Conservation (phyloP, 345 rosid genomes). For the Eucalyptus curtisii region DNA sequence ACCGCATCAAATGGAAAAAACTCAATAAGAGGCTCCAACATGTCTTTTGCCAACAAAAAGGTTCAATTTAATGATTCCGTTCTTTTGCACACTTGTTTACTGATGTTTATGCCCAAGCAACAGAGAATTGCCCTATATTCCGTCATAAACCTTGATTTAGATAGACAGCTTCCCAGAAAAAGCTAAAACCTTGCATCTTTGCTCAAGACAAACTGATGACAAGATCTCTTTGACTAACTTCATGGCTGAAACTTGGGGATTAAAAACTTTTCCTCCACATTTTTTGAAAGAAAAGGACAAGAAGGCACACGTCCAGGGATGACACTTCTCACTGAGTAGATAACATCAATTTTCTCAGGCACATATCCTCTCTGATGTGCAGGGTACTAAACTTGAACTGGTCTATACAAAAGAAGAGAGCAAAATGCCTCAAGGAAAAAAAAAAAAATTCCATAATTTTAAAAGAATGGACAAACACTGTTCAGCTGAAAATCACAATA, state of each 20-base stretch:
- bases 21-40: not conserved
- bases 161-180: not conserved
- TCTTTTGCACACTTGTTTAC: not conserved
- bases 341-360: not conserved
- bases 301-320: not conserved
- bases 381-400: not conserved
- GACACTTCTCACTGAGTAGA: not conserved
- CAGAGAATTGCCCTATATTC: not conserved
- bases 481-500: not conserved
- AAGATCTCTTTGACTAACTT: not conserved
- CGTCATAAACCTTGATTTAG: not conserved
- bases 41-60: not conserved
- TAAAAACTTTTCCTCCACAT: not conserved
- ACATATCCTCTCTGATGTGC: not conserved
- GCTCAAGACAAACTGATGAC: not conserved
- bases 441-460: not conserved
- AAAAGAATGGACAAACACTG: not conserved
- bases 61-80: not conserved
- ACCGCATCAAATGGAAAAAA: not conserved
- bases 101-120: not conserved
- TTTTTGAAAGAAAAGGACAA: not conserved
- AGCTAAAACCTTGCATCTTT: not conserved
- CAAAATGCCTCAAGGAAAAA: not conserved
- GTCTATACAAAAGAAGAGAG: not conserved
- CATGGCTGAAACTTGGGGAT: not conserved